Conservation (phyloP, 305 asterid species). For the Ajuga reptans region DNA sequence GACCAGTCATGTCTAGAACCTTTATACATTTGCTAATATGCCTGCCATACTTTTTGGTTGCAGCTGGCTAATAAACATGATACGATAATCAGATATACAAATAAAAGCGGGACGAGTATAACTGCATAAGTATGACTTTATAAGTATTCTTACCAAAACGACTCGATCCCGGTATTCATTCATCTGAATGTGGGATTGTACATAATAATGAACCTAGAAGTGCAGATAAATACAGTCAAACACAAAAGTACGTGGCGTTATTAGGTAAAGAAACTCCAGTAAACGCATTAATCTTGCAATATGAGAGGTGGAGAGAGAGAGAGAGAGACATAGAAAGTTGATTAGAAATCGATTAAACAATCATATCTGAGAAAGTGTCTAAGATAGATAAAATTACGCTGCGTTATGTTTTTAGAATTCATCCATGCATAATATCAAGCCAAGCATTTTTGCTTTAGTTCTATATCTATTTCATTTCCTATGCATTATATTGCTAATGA, state of each 20-base stretch:
- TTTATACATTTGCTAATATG: conserved; percentile 63
- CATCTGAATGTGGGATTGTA: conserved; percentile 84
- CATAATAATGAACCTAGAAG: conserved; percentile 67
- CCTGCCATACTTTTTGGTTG: conserved; percentile 51
- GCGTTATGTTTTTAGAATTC: neutral
- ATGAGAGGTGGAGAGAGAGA: neutral
- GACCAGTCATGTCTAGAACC: conserved; percentile 79
- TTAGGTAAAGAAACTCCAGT: neutral
- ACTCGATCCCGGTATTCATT: conserved; percentile 86
- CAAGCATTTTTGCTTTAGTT: neutral
- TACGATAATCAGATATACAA: conserved; percentile 10
- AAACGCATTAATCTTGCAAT: neutral
- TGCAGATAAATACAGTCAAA: conserved; percentile 14
- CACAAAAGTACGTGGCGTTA: neutral
- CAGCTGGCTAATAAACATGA: conserved; percentile 45
- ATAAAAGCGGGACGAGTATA: conserved; percentile 9
- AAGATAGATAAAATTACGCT: neutral
- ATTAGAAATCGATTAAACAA: too few species aligned
- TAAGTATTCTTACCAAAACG: conserved; percentile 47
- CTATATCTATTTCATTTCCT: neutral
- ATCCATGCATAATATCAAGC: neutral
- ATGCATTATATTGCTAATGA: neutral
- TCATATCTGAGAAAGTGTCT: neutral
- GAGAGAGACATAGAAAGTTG: neutral
- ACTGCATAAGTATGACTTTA: neutral